Conservation (phyloP, 2,329 filamentous ascomycete genomes). For the Fusarium longipes region DNA sequence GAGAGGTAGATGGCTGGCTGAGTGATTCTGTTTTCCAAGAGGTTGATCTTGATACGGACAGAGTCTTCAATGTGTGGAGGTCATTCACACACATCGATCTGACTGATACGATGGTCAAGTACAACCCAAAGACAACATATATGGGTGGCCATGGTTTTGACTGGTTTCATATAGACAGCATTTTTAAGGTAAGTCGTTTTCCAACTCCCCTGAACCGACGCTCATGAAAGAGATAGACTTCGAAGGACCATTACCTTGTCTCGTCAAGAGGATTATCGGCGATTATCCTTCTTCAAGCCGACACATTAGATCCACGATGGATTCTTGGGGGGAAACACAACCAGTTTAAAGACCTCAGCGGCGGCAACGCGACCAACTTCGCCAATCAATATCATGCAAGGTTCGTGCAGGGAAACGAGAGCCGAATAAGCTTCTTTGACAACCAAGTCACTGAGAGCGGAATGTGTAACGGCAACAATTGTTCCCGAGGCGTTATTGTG, state of each 20-base stretch:
- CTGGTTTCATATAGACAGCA: conserved; percentile 46
- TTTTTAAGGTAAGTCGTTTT: conserved; percentile 39
- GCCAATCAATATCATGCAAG: conserved; percentile 62
- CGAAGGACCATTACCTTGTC: conserved; percentile 50
- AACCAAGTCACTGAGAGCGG: conserved; percentile 52
- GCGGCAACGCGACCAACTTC: conserved; percentile 50
- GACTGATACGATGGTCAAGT: conserved; percentile 37
- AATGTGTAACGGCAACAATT: conserved; percentile 22
- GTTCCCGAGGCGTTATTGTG: conserved; percentile 48
- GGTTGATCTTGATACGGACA: conserved; percentile 39
- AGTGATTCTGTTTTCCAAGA: conserved; percentile 43
- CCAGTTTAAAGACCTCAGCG: conserved; percentile 50
- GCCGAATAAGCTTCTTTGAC: conserved; percentile 64
- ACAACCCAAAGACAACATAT: conserved; percentile 33
- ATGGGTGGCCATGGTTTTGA: conserved; percentile 43
- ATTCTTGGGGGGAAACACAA: conserved; percentile 51
- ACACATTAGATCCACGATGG: conserved; percentile 49
- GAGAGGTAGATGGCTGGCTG: conserved; percentile 37
- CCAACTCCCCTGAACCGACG: background rate
- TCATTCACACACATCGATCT: conserved; percentile 40
- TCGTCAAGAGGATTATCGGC: conserved; percentile 48
- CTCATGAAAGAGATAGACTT: conserved; percentile 35
- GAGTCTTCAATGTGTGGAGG: conserved; percentile 42
- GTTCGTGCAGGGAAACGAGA: conserved; percentile 58
- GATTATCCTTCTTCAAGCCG: conserved; percentile 46